These are phyloP conservation scores for Tulasnella sp. DNA, from an alignment of 768 basidiomycete genomes.

Conservation along the genomic window DNA sequence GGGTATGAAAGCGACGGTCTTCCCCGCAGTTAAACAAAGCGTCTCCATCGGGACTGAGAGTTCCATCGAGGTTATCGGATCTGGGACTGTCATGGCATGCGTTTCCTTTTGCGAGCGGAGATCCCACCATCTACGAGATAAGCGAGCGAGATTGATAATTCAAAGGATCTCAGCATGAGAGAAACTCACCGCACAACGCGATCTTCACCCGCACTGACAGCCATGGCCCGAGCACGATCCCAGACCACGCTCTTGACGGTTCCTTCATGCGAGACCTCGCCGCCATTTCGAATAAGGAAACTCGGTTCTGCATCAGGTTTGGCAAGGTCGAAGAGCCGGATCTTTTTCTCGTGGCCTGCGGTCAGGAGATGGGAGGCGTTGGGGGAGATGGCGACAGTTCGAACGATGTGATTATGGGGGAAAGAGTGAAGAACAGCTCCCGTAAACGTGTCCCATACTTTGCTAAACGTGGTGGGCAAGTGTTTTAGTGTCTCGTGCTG, in stretches of 20 bases:
- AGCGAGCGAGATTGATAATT: neutral
- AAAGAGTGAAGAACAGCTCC: slow-evolving; percentile 89
- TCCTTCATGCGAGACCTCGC: slow-evolving; percentile 64
- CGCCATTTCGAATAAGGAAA: slow-evolving; percentile 47
- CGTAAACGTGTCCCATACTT: slow-evolving; percentile 91
- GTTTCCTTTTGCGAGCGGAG: slow-evolving; percentile 62
- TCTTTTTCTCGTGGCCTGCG: slow-evolving; percentile 96
- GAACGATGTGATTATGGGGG: slow-evolving; percentile 96
- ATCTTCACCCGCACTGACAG: slow-evolving; percentile 87
- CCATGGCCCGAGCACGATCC: slow-evolving; percentile 69
- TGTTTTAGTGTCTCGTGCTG: slow-evolving; percentile 17
- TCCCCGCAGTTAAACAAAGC: slow-evolving; percentile 82
- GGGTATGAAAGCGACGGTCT: slow-evolving; percentile 84
- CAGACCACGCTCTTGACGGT: slow-evolving; percentile 88
- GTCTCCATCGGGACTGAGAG: slow-evolving; percentile 68
- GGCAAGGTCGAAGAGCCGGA: slow-evolving; percentile 82
- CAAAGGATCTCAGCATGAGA: neutral
- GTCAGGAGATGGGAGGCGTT: slow-evolving; percentile 58
- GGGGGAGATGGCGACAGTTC: slow-evolving; percentile 80
- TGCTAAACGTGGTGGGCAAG: slow-evolving; percentile 37
- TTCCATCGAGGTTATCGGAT: slow-evolving; percentile 89
- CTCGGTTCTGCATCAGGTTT: slow-evolving; percentile 80
- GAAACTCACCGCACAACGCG: slow-evolving; percentile 65
- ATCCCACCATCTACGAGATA: slow-evolving; percentile 81
- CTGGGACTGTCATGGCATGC: slow-evolving; percentile 56